Conservation (phyloP, 192 early-diverging fungal genomes). For the Podochytrium sp. region DNA sequence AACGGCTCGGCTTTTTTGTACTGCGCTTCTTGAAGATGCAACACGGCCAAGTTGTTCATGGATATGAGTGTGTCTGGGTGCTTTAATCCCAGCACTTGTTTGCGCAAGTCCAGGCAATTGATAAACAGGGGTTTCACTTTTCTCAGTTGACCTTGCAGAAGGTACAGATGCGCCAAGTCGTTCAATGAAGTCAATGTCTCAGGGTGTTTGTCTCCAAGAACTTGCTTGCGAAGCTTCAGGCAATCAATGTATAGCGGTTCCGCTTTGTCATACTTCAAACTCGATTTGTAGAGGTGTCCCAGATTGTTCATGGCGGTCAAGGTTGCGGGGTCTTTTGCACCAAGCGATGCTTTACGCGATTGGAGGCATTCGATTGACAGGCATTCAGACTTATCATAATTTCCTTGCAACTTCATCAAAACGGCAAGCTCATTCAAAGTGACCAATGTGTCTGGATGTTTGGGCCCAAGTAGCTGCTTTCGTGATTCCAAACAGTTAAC, state of each 20-base stretch:
- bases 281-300: slow-evolving; percentile 19
- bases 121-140: slow-evolving; percentile 26
- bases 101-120: neutral
- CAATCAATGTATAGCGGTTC: slow-evolving; percentile 28
- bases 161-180: slow-evolving; percentile 23
- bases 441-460: slow-evolving; percentile 21
- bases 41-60: slow-evolving; percentile 35
- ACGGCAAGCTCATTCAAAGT: slow-evolving; percentile 14
- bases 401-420: no score
- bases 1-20: slow-evolving; percentile 34
- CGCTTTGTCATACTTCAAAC: slow-evolving; percentile 6
- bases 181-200: slow-evolving; percentile 20
- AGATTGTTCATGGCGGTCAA: slow-evolving; percentile 12
- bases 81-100: slow-evolving; percentile 16
- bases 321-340: slow-evolving; percentile 23
- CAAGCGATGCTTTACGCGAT: no score
- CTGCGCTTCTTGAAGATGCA: slow-evolving; percentile 26
- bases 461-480: slow-evolving; percentile 33
- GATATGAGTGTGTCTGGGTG: slow-evolving; percentile 22
- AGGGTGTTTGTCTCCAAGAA: slow-evolving; percentile 30
- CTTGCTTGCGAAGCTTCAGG: neutral
- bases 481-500: slow-evolving; percentile 15
- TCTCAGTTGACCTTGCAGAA: neutral
- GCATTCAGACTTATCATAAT: no score
- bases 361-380: no score